A percentile compares a stretch with the other conserved stretches of the same genome.
Evolutionary conservation across 1,284 basidiomycete genomes (phyloP).

Genomic region (Puccinia polysora): DNA sequence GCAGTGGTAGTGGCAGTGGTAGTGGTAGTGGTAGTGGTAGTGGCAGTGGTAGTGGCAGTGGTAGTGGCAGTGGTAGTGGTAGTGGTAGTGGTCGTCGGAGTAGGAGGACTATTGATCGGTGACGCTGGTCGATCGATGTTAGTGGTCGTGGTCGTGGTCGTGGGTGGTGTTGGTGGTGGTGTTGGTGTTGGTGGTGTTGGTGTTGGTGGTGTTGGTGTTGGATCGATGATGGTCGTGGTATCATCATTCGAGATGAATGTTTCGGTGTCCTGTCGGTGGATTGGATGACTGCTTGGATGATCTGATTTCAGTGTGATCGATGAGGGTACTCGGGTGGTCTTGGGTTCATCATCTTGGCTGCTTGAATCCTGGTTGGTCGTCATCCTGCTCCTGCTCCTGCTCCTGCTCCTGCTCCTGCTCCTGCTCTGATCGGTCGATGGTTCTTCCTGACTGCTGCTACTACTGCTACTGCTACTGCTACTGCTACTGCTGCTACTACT

Average conservation of each 20-base stretch:
- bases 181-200: too few relatives aligned
- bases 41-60: background rate
- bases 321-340: background rate
- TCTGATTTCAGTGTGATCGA: background rate
- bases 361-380: too few relatives aligned
- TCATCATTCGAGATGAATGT: background rate
- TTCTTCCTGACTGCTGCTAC: too few relatives aligned
- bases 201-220: background rate
- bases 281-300: background rate
- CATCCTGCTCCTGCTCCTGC: too few relatives aligned
- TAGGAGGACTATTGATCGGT: too few relatives aligned
- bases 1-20: conserved; percentile 2
- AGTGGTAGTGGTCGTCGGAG: too few relatives aligned
- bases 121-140: too few relatives aligned
- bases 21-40: background rate
- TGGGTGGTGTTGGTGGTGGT: background rate
- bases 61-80: too few relatives aligned
- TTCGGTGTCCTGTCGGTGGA: background rate
- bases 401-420: too few relatives aligned
- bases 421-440: too few relatives aligned
- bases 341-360: background rate
- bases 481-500: too few relatives aligned
- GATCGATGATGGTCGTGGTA: background rate
- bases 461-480: too few relatives aligned
- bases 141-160: background rate